Evolutionary conservation across 176 grass and related monocot species (phyloP), one percentile per base, ranked within the genome.

Genomic region (Cocos nucifera): DNA sequence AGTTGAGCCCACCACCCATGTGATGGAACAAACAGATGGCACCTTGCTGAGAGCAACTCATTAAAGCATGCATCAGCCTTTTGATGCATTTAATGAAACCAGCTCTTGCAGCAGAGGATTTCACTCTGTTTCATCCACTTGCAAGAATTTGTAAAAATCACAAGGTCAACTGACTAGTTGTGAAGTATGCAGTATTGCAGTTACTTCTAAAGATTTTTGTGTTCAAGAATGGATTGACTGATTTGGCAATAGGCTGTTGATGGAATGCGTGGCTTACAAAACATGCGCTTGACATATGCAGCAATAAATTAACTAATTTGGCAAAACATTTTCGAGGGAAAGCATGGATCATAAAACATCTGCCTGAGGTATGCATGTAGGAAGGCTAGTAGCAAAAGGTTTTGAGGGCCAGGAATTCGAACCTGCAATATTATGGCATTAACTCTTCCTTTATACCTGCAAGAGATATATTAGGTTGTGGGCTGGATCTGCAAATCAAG

Each of bases 401-500:
- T 44, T 9, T 35, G 6, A 35, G 9, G 8, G 4, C 30, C 1
- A 1, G 23, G 66, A 69, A 49, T 3, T 22, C 19, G 39, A 69
- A 69, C 53, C 66, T 69, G 53, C 17, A 5, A 35, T 16, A 56
- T 19, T 35, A 21, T 14, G 17, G 12, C 28, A 6, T 6, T 30
- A 6, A 39, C 5, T 19, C 3, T 20, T 18, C 4, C 53, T 69
- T 57, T 54, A 18, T 21, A 56, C 28, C n/a, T 22, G 18, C 17
- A 53, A 30, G 15, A 12, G 12, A 57, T 27, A 16, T 30, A 6
- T 58, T 56, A 69, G 29, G 53, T 69, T 17, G 30, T 49, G 53
- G 53, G 15, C 28, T 57, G 54, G 15, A 55, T 58, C 66, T 69
- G 66, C 24, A 57, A 69, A 57, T 4, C 12, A 69, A 69, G 27